These are phyloP conservation scores for Akanthomyces lecanii DNA, from an alignment of 2,329 filamentous ascomycete genomes.

Conservation along the genomic window DNA sequence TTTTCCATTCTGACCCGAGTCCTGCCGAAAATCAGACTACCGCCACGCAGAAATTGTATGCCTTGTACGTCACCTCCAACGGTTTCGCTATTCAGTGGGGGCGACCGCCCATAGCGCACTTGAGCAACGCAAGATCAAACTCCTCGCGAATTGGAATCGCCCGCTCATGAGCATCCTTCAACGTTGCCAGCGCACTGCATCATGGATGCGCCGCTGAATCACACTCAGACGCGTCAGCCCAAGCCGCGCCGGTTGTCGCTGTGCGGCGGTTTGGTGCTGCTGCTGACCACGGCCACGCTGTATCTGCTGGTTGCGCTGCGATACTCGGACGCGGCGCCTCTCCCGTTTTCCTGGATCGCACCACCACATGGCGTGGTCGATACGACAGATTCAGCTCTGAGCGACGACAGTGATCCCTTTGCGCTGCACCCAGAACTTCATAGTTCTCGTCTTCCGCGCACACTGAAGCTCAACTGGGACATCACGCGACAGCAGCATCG, in stretches of 20 bases:
- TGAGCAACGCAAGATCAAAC: neutral
- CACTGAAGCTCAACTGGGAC: slow-evolving; percentile 14
- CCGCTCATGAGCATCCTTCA: neutral
- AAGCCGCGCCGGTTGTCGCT: neutral
- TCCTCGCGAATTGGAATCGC: neutral
- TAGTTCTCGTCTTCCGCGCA: slow-evolving; percentile 10
- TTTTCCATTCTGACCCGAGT: neutral
- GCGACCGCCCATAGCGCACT: neutral
- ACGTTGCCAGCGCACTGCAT: neutral
- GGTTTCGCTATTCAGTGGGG: neutral
- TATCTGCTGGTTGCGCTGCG: neutral
- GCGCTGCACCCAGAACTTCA: slow-evolving; percentile 15
- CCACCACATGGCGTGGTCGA: neutral
- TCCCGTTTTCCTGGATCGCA: neutral
- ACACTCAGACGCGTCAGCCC: neutral
- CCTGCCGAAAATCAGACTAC: neutral
- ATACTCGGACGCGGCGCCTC: neutral
- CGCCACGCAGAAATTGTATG: neutral
- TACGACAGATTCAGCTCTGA: neutral
- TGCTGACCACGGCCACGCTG: neutral
- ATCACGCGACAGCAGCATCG: slow-evolving; percentile 14
- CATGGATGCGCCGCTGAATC: neutral
- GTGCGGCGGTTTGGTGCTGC: slow-evolving; percentile 9
- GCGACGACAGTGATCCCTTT: neutral
- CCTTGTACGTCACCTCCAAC: neutral